A percentile compares a stretch with the other conserved stretches of the same genome.
phyloP scores from a whole-genome alignment of 179 eudicot genomes.

The Spergularia azorica region DNA sequence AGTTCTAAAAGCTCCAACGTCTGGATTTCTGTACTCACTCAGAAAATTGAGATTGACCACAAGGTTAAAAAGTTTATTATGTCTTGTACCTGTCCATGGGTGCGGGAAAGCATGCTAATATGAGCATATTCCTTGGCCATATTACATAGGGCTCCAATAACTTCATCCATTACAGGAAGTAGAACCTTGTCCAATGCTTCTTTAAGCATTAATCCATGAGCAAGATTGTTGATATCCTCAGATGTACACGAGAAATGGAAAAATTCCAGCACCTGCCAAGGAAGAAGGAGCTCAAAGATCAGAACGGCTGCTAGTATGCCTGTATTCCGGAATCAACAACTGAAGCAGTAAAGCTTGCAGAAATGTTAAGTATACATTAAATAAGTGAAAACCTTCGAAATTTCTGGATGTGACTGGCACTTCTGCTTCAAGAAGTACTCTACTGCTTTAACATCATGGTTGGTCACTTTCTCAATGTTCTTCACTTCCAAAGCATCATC shows the following conservation, averaged over 20 bases:
- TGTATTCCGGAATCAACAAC: not conserved
- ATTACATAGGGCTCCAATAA: conserved; percentile 54
- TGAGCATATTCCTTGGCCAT: conserved; percentile 67
- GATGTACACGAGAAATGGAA: conserved; percentile 98
- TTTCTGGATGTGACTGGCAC: conserved; percentile 74
- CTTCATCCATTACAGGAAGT: conserved; percentile 69
- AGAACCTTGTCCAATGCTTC: conserved; percentile 55
- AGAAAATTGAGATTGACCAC: not conserved
- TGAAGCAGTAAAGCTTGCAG: not conserved
- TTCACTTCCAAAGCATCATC: conserved; percentile 82
- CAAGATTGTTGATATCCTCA: conserved; percentile 96
- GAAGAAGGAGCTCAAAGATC: not conserved
- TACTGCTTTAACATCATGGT: conserved; percentile 96
- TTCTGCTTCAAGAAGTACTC: conserved; percentile 91
- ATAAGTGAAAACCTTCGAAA: conserved; percentile 60
- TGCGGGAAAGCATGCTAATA: conserved; percentile 89
- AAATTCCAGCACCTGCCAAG: conserved; percentile 81
- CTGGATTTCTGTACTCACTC: no score
- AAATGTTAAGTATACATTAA: not conserved
- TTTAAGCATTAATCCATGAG: conserved; percentile 86
- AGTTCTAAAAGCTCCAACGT: no score
- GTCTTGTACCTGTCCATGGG: conserved; percentile 87
- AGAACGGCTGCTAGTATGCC: not conserved
- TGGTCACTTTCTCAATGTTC: conserved; percentile 82
- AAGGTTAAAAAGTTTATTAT: not conserved